These are phyloP conservation scores for Rhizopogon vinicolor DNA, from an alignment of 768 basidiomycete species.

Conservation along the genomic window DNA sequence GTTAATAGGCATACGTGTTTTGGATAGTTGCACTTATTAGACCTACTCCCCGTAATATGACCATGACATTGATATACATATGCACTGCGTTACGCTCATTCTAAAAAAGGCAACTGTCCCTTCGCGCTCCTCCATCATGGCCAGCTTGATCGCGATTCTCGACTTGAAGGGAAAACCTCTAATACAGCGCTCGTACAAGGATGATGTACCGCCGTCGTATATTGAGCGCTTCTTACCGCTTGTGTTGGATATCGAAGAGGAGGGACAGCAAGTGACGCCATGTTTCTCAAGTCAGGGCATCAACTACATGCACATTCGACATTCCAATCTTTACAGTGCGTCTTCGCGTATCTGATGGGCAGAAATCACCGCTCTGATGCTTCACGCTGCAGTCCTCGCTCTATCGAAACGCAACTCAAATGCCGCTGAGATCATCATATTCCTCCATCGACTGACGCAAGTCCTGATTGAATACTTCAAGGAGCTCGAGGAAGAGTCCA, in stretches of 20 bases:
- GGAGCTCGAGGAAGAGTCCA: conserved; percentile 98
- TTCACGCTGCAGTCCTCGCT: conserved; percentile 67
- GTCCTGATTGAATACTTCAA: conserved; percentile 99
- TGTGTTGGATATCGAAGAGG: conserved; percentile 94
- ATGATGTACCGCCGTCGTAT: conserved; percentile 86
- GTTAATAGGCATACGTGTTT: background rate
- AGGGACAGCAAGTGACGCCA: conserved; percentile 92
- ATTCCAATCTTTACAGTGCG: conserved; percentile 95
- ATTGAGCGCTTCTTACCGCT: conserved; percentile 94
- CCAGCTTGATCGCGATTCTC: conserved; percentile 84
- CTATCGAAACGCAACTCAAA: conserved; percentile 95
- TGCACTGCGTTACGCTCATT: background rate
- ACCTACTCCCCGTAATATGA: background rate
- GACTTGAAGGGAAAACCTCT: conserved; percentile 98
- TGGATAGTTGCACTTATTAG: background rate
- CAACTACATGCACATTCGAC: conserved; percentile 98
- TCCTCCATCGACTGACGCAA: conserved; percentile 88
- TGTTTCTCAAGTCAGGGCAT: conserved; percentile 94
- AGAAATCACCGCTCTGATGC: background rate
- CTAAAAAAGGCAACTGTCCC: background rate
- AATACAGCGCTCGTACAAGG: conserved; percentile 94
- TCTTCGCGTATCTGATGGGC: conserved; percentile 8
- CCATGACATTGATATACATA: background rate
- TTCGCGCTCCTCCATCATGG: conserved; percentile 30
- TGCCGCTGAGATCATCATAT: conserved; percentile 93